These are phyloP conservation scores for Pseudohalonectria lignicola DNA, from an alignment of 2,329 filamentous ascomycete genomes.

Conservation along the genomic window DNA sequence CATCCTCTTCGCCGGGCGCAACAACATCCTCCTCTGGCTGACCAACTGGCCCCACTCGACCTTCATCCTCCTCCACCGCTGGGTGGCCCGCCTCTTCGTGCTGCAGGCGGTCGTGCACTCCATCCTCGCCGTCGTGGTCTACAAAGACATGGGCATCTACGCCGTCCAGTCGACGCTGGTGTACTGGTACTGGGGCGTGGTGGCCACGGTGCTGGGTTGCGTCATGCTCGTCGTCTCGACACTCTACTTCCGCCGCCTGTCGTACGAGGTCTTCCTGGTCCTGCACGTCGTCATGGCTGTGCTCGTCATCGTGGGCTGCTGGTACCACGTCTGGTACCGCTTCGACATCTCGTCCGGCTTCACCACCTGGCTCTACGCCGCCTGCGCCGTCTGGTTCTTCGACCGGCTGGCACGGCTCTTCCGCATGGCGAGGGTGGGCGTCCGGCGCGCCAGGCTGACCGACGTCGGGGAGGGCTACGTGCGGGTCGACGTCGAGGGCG, in stretches of 20 bases:
- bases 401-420: slow-evolving; percentile 29
- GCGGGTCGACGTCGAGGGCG: slow-evolving; percentile 17
- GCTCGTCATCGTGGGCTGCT: slow-evolving; percentile 21
- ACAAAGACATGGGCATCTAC: slow-evolving; percentile 13
- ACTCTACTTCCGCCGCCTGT: slow-evolving; percentile 21
- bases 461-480: slow-evolving; percentile 18
- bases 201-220: slow-evolving; percentile 22
- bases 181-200: slow-evolving; percentile 34
- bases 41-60: slow-evolving; percentile 25
- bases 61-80: slow-evolving; percentile 23
- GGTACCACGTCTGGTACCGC: slow-evolving; percentile 25
- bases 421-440: slow-evolving; percentile 24
- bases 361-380: slow-evolving; percentile 10
- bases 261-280: slow-evolving; percentile 27
- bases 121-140: slow-evolving; percentile 14
- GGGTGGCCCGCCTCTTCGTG: slow-evolving; percentile 17
- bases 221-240: slow-evolving; percentile 20
- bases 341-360: too few relatives aligned
- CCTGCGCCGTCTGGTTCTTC: slow-evolving; percentile 20
- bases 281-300: slow-evolving; percentile 19
- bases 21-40: slow-evolving; percentile 22
- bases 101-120: slow-evolving; percentile 19
- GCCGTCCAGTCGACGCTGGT: too few relatives aligned
- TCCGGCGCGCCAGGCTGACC: slow-evolving; percentile 14
- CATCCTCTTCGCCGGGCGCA: slow-evolving; percentile 21